phyloP scores from a whole-genome alignment of 73 alveolate species.

The Effrenium voratum region DNA sequence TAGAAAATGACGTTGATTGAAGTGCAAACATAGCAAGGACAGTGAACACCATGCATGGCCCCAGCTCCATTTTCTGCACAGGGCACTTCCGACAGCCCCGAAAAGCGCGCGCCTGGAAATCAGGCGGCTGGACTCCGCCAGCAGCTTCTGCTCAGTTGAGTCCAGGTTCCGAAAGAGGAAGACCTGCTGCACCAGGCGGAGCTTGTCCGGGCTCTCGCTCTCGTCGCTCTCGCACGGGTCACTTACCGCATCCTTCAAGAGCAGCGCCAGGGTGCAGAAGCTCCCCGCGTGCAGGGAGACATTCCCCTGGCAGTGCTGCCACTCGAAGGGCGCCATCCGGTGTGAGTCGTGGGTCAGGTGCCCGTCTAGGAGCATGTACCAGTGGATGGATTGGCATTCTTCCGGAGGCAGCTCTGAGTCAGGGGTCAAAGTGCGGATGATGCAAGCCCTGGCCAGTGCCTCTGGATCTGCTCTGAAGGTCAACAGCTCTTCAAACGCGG shows the following conservation, averaged over 20 bases:
- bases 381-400: not conserved
- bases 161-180: conserved; percentile 17
- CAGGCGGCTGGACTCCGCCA: not conserved
- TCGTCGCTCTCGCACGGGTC: not conserved
- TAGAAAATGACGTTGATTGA: too few relatives aligned
- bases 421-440: not conserved
- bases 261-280: not conserved
- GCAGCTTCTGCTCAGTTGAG: conserved; percentile 6
- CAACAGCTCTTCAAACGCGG: not conserved
- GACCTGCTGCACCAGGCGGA: not conserved
- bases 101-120: conserved; percentile 8
- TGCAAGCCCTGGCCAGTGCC: conserved; percentile 19
- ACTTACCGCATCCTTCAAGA: conserved; percentile 35
- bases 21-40: too few relatives aligned
- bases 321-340: not conserved
- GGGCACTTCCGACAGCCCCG: too few relatives aligned
- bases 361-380: conserved; percentile 44
- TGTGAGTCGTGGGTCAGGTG: not conserved
- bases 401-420: not conserved
- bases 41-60: too few relatives aligned
- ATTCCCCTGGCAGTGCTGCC: too few relatives aligned
- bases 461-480: not conserved
- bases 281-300: not conserved
- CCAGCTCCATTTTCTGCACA: too few relatives aligned
- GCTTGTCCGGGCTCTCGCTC: not conserved